phyloP scores from a whole-genome alignment of 2,329 filamentous ascomycete genomes.

The Venturia nashicola region DNA sequence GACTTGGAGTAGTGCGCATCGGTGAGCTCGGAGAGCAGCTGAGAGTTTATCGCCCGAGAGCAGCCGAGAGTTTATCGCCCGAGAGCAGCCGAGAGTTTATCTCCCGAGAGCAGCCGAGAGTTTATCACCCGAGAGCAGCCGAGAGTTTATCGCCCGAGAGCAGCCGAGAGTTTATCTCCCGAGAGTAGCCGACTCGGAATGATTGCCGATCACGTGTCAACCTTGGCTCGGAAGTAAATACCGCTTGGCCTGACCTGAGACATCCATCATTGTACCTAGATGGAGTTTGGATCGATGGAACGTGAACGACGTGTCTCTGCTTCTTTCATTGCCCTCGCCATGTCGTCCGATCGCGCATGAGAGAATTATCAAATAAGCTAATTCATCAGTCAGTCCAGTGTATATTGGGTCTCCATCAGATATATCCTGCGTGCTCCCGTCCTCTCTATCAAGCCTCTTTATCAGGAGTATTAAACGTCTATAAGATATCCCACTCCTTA shows the following conservation, averaged over 20 bases:
- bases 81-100: too few species aligned
- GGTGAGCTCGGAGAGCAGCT: background rate
- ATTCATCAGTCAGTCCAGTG: background rate
- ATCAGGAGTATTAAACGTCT: background rate
- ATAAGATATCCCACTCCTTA: background rate
- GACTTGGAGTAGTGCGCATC: background rate
- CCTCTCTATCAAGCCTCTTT: background rate
- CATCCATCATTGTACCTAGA: too few species aligned
- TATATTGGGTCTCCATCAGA: background rate
- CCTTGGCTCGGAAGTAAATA: background rate
- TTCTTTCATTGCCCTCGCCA: background rate
- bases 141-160: too few species aligned
- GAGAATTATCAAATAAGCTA: background rate
- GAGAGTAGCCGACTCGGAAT: too few species aligned
- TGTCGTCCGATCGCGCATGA: background rate
- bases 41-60: background rate
- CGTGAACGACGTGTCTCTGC: background rate
- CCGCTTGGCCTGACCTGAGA: too few species aligned
- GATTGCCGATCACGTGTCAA: background rate
- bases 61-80: background rate
- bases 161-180: background rate
- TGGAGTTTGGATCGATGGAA: background rate
- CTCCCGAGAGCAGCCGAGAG: background rate
- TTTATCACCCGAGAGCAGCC: background rate
- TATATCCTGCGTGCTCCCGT: background rate